Conservation (phyloP, 2,329 filamentous ascomycete species). For the Neofusicoccum ribis region DNA sequence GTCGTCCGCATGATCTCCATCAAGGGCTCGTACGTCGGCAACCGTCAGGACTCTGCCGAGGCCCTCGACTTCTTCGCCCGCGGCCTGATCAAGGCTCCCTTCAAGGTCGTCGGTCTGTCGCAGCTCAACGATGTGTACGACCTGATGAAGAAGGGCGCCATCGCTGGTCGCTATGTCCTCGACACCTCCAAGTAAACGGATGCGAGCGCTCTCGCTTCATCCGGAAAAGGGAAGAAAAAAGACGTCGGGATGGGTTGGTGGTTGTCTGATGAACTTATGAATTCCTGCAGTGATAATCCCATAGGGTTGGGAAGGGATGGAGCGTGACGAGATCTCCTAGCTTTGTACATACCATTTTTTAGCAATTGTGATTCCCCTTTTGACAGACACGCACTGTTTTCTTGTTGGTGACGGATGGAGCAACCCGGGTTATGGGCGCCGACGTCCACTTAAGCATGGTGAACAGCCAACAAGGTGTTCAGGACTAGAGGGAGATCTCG, state of each 20-base stretch:
- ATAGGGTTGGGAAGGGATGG: neutral
- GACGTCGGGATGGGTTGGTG: neutral
- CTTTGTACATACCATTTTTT: constrained; percentile 10
- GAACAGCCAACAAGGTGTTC: constrained; percentile 10
- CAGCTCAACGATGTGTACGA: constrained; percentile 80
- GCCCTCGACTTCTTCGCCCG: constrained; percentile 86
- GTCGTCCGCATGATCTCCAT: constrained; percentile 90
- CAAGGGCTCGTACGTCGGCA: constrained; percentile 91
- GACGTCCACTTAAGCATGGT: neutral
- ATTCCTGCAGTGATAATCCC: neutral
- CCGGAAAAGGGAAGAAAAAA: neutral
- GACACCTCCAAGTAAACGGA: constrained; percentile 56
- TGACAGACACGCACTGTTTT: neutral
- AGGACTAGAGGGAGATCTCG: neutral
- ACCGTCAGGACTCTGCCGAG: constrained; percentile 83
- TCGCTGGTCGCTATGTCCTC: constrained; percentile 77
- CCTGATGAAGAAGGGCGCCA: constrained; percentile 64
- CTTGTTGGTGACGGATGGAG: neutral
- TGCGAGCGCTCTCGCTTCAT: neutral
- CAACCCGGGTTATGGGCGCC: neutral
- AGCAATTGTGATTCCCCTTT: constrained; percentile 10
- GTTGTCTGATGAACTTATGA: constrained; percentile 9
- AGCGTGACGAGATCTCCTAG: neutral
- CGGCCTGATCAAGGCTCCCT: constrained; percentile 83
- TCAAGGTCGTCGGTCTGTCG: constrained; percentile 79